Percentiles rank a stretch among this genome's conserved stretches.
Evolutionary conservation across 371 early-diverging fungal genomes (phyloP).

Genomic region (Apophysomyces variabilis): DNA sequence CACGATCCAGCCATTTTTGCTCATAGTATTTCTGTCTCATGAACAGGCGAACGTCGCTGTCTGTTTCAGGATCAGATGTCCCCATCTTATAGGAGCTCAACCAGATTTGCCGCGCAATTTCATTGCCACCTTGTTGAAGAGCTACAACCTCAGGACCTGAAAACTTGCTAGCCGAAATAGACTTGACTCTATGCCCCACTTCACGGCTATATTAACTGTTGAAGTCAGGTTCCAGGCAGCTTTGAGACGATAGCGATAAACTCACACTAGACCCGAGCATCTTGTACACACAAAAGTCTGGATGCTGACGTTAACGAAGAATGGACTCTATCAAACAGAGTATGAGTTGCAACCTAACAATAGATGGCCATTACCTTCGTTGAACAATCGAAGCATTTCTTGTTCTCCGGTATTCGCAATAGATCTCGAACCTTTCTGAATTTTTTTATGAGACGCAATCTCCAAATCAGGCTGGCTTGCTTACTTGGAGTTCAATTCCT

Average conservation of each 20-base stretch:
- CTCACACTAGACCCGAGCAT: slow-evolving; percentile 73
- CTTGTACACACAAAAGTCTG: slow-evolving; percentile 66
- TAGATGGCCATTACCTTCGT: slow-evolving; percentile 50
- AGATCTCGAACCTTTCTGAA: slow-evolving; percentile 40
- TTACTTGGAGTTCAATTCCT: slow-evolving; percentile 27
- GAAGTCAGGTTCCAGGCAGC: neutral
- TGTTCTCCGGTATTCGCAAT: slow-evolving; percentile 56
- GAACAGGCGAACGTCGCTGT: slow-evolving; percentile 43
- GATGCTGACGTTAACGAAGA: slow-evolving; percentile 66
- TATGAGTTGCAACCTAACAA: neutral
- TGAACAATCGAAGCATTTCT: slow-evolving; percentile 70
- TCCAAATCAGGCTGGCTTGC: neutral
- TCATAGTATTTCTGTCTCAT: slow-evolving; percentile 57
- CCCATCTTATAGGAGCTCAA: slow-evolving; percentile 29
- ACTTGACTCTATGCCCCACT: slow-evolving; percentile 72
- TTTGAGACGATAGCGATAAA: slow-evolving; percentile 2
- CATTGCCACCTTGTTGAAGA: slow-evolving; percentile 67
- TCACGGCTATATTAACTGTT: slow-evolving; percentile 55
- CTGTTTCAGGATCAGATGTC: slow-evolving; percentile 43
- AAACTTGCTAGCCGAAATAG: slow-evolving; percentile 69
- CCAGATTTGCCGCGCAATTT: slow-evolving; percentile 45
- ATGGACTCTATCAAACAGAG: slow-evolving; percentile 51
- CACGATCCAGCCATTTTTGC: slow-evolving; percentile 48
- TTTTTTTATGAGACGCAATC: neutral
- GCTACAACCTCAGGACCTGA: slow-evolving; percentile 61